A percentile compares a stretch with the other conserved stretches of the same genome.
phyloP scores from a whole-genome alignment of 176 grass and related monocot species.

The Oryza rufipogon region DNA sequence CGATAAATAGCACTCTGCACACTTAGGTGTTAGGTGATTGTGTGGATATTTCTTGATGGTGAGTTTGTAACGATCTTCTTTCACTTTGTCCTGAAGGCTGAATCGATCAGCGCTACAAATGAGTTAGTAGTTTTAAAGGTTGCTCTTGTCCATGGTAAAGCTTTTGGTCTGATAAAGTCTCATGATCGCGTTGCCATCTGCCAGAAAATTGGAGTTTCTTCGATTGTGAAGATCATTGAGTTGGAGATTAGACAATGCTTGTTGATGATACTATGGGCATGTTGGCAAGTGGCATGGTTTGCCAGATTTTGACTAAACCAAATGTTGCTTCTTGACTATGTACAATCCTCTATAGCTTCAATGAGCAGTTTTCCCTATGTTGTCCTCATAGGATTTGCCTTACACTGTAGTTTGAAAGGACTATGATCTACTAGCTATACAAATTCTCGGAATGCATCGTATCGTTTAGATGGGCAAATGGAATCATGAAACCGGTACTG shows the following conservation, averaged over 20 bases:
- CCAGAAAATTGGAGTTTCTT: conserved; percentile 90
- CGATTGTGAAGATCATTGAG: conserved; percentile 94
- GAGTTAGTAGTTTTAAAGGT: conserved; percentile 93
- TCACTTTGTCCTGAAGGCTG: conserved; percentile 56
- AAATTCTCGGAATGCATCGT: conserved; percentile 1
- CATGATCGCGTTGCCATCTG: conserved; percentile 87
- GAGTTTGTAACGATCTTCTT: not conserved
- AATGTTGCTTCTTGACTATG: conserved; percentile 34
- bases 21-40: not conserved
- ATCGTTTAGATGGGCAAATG: conserved; percentile 9
- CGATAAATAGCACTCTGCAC: not conserved
- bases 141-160: conserved; percentile 93
- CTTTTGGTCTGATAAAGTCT: conserved; percentile 78
- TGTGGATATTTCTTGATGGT: not conserved
- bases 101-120: conserved; percentile 75
- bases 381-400: conserved; percentile 26
- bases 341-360: conserved; percentile 38
- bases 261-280: conserved; percentile 17
- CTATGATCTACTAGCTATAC: not conserved
- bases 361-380: conserved; percentile 36
- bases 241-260: conserved; percentile 68
- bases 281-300: conserved; percentile 19
- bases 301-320: conserved; percentile 39
- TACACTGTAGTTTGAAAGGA: not conserved
- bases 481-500: conserved; percentile 40